These are phyloP conservation scores for Russula brevipes DNA, from an alignment of 768 basidiomycete species.

Conservation along the genomic window DNA sequence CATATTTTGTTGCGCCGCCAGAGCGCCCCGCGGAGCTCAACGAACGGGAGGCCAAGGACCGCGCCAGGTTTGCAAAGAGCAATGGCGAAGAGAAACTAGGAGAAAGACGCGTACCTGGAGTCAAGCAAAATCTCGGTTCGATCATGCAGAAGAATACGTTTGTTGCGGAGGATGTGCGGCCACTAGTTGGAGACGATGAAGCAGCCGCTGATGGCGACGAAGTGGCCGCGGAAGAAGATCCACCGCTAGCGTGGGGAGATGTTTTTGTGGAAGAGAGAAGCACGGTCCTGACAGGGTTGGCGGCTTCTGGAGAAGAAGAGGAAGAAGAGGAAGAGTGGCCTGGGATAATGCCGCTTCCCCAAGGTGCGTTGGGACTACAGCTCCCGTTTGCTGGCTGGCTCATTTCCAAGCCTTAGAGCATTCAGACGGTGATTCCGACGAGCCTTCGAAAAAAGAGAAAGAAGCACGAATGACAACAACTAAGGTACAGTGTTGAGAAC, in stretches of 20 bases:
- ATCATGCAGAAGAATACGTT: slow-evolving; percentile 89
- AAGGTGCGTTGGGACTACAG: slow-evolving; percentile 11
- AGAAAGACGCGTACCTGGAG: slow-evolving; percentile 44
- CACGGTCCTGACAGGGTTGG: slow-evolving; percentile 13
- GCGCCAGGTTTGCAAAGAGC: slow-evolving; percentile 40
- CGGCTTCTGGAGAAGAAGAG: slow-evolving; percentile 26
- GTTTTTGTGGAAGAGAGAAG: slow-evolving; percentile 57
- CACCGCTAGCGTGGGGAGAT: slow-evolving; percentile 78
- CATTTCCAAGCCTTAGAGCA: slow-evolving; percentile 29
- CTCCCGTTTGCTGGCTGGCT: slow-evolving; percentile 7
- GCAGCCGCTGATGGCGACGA: slow-evolving; percentile 38
- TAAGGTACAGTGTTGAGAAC: slow-evolving; percentile 50
- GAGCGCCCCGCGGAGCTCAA: slow-evolving; percentile 72
- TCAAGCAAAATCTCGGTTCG: slow-evolving; percentile 80
- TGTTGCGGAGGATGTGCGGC: slow-evolving; percentile 74
- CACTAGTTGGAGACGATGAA: slow-evolving; percentile 45
- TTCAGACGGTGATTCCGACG: slow-evolving; percentile 35
- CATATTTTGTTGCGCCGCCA: slow-evolving; percentile 92
- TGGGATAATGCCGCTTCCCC: slow-evolving; percentile 20
- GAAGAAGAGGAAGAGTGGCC: slow-evolving; percentile 22
- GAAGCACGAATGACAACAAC: slow-evolving; percentile 87
- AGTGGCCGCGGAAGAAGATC: slow-evolving; percentile 33
- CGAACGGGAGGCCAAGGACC: slow-evolving; percentile 46
- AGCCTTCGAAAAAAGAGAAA: slow-evolving; percentile 35
- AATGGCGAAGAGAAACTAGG: slow-evolving; percentile 33